phyloP scores from a whole-genome alignment of 805 yeast species.

The Isabelozyma heimii region DNA sequence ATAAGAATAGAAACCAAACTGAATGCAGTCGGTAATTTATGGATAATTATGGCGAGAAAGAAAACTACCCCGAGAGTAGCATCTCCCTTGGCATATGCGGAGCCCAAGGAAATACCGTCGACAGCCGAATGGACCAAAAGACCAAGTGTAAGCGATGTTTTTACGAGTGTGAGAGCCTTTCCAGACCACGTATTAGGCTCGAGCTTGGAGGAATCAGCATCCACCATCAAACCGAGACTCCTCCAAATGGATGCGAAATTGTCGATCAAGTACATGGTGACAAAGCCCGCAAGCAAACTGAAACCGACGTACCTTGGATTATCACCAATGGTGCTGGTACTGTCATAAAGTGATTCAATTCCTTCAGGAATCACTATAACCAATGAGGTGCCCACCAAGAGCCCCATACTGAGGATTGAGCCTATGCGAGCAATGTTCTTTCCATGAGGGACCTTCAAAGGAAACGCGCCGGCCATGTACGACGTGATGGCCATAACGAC shows the following conservation, averaged over 20 bases:
- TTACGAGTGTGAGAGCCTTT: background rate
- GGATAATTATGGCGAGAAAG: conserved; percentile 60
- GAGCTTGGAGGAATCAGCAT: background rate
- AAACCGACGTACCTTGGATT: conserved; percentile 39
- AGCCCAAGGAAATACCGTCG: conserved; percentile 73
- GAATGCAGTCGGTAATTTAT: conserved; percentile 74
- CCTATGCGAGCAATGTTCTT: conserved; percentile 25
- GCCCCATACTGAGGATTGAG: conserved; percentile 58
- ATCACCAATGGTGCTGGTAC: conserved; percentile 12
- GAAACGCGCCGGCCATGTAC: conserved; percentile 15
- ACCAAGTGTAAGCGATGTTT: conserved; percentile 53
- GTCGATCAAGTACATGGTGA: conserved; percentile 52
- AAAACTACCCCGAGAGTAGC: conserved; percentile 43
- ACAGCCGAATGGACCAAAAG: conserved; percentile 64
- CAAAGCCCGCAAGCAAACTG: conserved; percentile 52
- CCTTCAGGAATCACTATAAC: conserved; percentile 68
- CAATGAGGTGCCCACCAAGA: conserved; percentile 59
- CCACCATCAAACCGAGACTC: background rate
- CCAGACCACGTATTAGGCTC: background rate
- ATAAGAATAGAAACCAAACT: conserved; percentile 58
- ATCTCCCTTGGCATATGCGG: conserved; percentile 44
- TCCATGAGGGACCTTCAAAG: conserved; percentile 9
- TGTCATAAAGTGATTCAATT: conserved; percentile 39
- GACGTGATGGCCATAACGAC: conserved; percentile 16
- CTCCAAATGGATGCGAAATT: conserved; percentile 16